Conservation (phyloP, 75 land plant species). For the Azolla pinnata region DNA sequence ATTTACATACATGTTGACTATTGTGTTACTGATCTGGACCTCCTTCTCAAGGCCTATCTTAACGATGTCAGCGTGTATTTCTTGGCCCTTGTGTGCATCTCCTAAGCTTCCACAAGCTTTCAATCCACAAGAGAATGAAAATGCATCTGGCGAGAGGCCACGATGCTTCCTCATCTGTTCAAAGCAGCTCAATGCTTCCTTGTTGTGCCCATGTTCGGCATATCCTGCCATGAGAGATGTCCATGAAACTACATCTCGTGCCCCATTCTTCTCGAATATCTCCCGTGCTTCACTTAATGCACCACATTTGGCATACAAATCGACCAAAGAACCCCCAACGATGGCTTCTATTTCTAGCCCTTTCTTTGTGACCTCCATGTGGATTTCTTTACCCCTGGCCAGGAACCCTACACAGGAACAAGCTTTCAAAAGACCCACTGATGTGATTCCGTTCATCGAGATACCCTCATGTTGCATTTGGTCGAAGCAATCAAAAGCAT, state of each 20-base stretch:
- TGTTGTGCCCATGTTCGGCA: constrained; percentile 25
- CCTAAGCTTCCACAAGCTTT: constrained; percentile 36
- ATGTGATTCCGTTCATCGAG: constrained; percentile 28
- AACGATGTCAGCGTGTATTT: constrained; percentile 12
- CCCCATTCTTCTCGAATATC: constrained; percentile 37
- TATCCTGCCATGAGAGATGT: constrained; percentile 46
- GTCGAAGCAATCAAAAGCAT: constrained; percentile 17
- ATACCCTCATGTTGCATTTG: constrained; percentile 29
- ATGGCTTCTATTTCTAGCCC: constrained; percentile 17
- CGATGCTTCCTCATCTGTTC: constrained; percentile 27
- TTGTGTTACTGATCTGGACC: too few relatives aligned
- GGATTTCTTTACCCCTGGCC: constrained; percentile 18
- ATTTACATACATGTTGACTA: constrained; percentile 59
- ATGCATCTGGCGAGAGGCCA: constrained; percentile 30
- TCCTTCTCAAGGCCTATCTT: too few relatives aligned
- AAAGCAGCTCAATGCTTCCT: constrained; percentile 36
- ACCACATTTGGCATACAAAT: constrained; percentile 51
- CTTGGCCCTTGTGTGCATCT: constrained; percentile 16
- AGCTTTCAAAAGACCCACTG: constrained; percentile 33
- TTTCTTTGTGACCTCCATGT: constrained; percentile 13
- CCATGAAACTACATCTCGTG: constrained; percentile 46
- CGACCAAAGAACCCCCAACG: constrained; percentile 31
- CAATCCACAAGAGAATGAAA: constrained; percentile 26
- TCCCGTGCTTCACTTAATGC: constrained; percentile 30
- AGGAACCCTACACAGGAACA: constrained; percentile 20